A percentile compares a stretch with the other conserved stretches of the same genome.
phyloP scores from a whole-genome alignment of 192 early-diverging fungal species.

The Dispira parvispora region DNA sequence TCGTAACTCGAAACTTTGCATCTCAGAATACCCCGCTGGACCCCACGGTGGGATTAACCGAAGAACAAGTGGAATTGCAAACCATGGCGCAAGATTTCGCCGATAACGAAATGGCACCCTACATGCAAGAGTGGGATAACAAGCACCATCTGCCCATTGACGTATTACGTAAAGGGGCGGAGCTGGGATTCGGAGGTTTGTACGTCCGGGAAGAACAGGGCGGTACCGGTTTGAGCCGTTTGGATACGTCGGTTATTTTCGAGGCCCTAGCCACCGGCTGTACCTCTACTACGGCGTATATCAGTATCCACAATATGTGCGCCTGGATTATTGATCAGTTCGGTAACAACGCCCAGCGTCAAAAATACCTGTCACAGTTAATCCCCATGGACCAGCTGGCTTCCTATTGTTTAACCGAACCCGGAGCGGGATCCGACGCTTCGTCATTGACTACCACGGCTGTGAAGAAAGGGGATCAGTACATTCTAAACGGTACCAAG shows the following conservation, averaged over 20 bases:
- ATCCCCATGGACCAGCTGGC: slow-evolving; percentile 20
- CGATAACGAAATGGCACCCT: slow-evolving; percentile 33
- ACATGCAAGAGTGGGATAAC: slow-evolving; percentile 41
- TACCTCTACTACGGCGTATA: slow-evolving; percentile 34
- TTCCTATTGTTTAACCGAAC: slow-evolving; percentile 31
- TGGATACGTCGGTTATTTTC: slow-evolving; percentile 36
- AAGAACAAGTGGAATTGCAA: slow-evolving; percentile 30
- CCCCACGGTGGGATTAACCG: slow-evolving; percentile 13
- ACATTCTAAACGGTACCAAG: slow-evolving; percentile 27
- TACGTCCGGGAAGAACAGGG: slow-evolving; percentile 29
- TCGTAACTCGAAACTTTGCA: not conserved
- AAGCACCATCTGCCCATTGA: slow-evolving; percentile 28
- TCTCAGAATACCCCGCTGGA: not conserved
- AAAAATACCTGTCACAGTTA: slow-evolving; percentile 25
- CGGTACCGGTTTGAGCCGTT: slow-evolving; percentile 27
- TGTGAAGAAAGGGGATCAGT: slow-evolving; percentile 18
- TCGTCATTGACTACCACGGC: slow-evolving; percentile 39
- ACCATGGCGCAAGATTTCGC: slow-evolving; percentile 30
- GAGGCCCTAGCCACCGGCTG: slow-evolving; percentile 34
- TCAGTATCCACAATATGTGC: slow-evolving; percentile 41
- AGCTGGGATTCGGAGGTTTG: slow-evolving; percentile 35
- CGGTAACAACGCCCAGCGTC: slow-evolving; percentile 25
- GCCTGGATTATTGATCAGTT: slow-evolving; percentile 38
- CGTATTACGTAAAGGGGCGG: slow-evolving; percentile 29
- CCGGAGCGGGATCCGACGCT: slow-evolving; percentile 41